phyloP scores from a whole-genome alignment of 306 rosid species.

The Hylodesmum podocarpum region DNA sequence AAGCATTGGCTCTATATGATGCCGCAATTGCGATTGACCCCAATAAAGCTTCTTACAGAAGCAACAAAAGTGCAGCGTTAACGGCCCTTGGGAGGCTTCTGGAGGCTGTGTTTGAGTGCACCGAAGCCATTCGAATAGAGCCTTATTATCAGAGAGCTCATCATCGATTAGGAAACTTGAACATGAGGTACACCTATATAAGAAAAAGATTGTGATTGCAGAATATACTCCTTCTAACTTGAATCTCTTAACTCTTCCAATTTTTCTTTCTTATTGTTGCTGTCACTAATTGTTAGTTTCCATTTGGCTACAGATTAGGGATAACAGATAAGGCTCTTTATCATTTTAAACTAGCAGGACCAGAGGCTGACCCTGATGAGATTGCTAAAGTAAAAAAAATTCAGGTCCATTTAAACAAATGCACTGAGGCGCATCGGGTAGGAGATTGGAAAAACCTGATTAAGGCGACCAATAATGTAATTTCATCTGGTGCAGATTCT shows the following conservation, averaged over 20 bases:
- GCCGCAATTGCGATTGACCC: conserved; percentile 79
- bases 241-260: background rate
- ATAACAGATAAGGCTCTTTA: conserved; percentile 65
- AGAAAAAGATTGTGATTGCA: background rate
- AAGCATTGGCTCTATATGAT: conserved; percentile 74
- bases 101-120: conserved; percentile 78
- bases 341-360: conserved; percentile 72
- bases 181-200: conserved; percentile 43
- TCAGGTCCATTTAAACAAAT: conserved; percentile 60
- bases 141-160: conserved; percentile 84
- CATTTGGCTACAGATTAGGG: conserved; percentile 57
- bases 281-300: background rate
- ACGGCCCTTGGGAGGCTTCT: conserved; percentile 72
- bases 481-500: conserved; percentile 78
- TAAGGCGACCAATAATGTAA: conserved; percentile 46
- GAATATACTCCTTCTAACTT: background rate
- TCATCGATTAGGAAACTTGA: conserved; percentile 68
- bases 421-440: conserved; percentile 73
- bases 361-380: conserved; percentile 69
- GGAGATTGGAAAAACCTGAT: conserved; percentile 76
- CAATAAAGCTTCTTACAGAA: conserved; percentile 74
- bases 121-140: conserved; percentile 74
- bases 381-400: conserved; percentile 52
- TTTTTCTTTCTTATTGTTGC: background rate
- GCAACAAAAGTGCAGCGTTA: conserved; percentile 84